Conservation (phyloP, 306 rosid species). For the Geum urbanum region DNA sequence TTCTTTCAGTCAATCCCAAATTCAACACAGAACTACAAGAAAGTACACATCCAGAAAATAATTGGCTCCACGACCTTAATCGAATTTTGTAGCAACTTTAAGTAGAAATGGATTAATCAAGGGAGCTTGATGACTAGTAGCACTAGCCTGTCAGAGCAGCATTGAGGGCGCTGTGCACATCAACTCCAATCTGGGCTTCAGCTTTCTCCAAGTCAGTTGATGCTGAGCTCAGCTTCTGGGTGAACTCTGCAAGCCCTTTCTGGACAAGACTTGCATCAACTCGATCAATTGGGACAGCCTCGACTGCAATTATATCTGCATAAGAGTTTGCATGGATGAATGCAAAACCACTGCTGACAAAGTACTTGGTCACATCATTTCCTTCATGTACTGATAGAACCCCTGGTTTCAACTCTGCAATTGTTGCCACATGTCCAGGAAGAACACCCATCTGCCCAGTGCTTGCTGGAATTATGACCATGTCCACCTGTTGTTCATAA, state of each 20-base stretch:
- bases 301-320: slow-evolving; percentile 79
- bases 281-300: slow-evolving; percentile 79
- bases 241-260: slow-evolving; percentile 92
- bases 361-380: slow-evolving; percentile 64
- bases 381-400: slow-evolving; percentile 82
- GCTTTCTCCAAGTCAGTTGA: slow-evolving; percentile 95
- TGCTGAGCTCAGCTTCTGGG: slow-evolving; percentile 88
- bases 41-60: slow-evolving; percentile 28
- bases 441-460: slow-evolving; percentile 99
- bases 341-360: slow-evolving; percentile 88
- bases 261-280: slow-evolving; percentile 74
- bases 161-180: slow-evolving; percentile 82
- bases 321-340: slow-evolving; percentile 89
- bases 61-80: slow-evolving; percentile 45
- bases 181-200: slow-evolving; percentile 97
- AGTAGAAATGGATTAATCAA: slow-evolving; percentile 24
- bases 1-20: slow-evolving; percentile 40
- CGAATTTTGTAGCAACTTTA: slow-evolving; percentile 20
- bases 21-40: slow-evolving; percentile 35
- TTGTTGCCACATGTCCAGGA: slow-evolving; percentile 97
- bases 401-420: slow-evolving; percentile 96
- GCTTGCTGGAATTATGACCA: slow-evolving; percentile 92
- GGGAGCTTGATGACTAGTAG: slow-evolving; percentile 25
- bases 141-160: slow-evolving; percentile 68
- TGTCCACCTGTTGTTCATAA: slow-evolving; percentile 63